Percentiles rank a stretch among this genome's conserved stretches.
Conservation (phyloP, 1,139 yeast species). For the Suhomyces choctaworum region DNA sequence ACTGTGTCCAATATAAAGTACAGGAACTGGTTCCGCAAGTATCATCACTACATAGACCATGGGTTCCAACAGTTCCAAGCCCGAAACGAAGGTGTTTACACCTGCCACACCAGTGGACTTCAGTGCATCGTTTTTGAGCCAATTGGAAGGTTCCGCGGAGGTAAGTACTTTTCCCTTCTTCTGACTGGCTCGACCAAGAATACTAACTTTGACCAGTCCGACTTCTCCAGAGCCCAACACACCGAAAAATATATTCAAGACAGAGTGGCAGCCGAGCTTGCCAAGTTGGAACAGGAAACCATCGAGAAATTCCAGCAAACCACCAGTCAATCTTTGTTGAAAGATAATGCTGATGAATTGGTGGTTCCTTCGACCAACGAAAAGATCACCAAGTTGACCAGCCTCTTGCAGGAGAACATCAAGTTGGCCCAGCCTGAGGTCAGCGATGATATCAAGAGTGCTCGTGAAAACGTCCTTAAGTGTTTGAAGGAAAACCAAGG, state of each 20-base stretch:
- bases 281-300: slow-evolving; percentile 61
- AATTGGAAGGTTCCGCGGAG: slow-evolving; percentile 71
- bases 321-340: slow-evolving; percentile 44
- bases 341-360: slow-evolving; percentile 21
- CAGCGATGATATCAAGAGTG: slow-evolving; percentile 32
- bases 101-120: slow-evolving; percentile 78
- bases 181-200: neutral
- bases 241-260: slow-evolving; percentile 78
- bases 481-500: slow-evolving; percentile 73
- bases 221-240: slow-evolving; percentile 78
- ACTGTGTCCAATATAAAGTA: too few relatives aligned
- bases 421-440: slow-evolving; percentile 43
- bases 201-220: slow-evolving; percentile 48
- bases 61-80: slow-evolving; percentile 60
- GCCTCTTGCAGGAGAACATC: slow-evolving; percentile 49
- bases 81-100: slow-evolving; percentile 64
- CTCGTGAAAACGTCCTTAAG: slow-evolving; percentile 58
- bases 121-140: slow-evolving; percentile 65
- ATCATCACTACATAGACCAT: slow-evolving; percentile 24
- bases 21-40: too few relatives aligned
- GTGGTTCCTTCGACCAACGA: slow-evolving; percentile 39
- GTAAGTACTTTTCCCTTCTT: slow-evolving; percentile 28
- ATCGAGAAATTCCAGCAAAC: slow-evolving; percentile 54
- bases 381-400: slow-evolving; percentile 45
- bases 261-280: slow-evolving; percentile 66